Evolutionary conservation across 371 early-diverging fungal species (phyloP).

Genomic region (Actinomortierella wolfii): DNA sequence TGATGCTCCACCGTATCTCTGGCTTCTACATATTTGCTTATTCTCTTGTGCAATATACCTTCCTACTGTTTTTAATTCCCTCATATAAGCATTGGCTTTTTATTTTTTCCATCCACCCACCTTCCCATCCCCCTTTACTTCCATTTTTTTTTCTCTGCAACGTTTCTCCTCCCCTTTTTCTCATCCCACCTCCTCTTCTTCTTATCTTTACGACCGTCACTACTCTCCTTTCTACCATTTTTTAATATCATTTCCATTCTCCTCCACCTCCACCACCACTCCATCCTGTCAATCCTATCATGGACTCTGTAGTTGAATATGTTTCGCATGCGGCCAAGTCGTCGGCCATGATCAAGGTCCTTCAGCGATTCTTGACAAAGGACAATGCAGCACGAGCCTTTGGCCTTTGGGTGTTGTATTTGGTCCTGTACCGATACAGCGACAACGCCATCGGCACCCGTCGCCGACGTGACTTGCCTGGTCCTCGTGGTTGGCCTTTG

Average conservation of each 20-base stretch:
- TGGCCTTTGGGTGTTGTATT: constrained; percentile 23
- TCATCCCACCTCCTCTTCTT: background rate
- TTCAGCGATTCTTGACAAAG: constrained; percentile 2
- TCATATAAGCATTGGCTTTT: no score
- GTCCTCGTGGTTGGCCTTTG: constrained; percentile 34
- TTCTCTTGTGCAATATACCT: no score
- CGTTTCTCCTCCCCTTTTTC: background rate
- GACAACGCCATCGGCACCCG: constrained; percentile 33
- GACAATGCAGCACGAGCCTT: constrained; percentile 6
- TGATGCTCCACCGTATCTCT: no score
- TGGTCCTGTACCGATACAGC: constrained; percentile 20
- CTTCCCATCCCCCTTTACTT: background rate
- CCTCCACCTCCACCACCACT: background rate
- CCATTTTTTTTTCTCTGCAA: background rate
- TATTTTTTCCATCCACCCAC: no score
- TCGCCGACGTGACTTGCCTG: constrained; percentile 30
- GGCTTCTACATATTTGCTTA: no score
- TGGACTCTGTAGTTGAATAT: constrained; percentile 7
- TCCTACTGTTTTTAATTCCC: no score
- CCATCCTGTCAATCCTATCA: background rate
- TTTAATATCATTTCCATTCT: background rate
- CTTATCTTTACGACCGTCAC: background rate
- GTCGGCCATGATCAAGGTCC: constrained; percentile 19
- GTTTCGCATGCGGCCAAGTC: constrained; percentile 19
- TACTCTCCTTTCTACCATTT: background rate